A percentile compares a stretch with the other conserved stretches of the same genome.
Conservation (phyloP, 805 yeast genomes). For the Lipomyces sp. region DNA sequence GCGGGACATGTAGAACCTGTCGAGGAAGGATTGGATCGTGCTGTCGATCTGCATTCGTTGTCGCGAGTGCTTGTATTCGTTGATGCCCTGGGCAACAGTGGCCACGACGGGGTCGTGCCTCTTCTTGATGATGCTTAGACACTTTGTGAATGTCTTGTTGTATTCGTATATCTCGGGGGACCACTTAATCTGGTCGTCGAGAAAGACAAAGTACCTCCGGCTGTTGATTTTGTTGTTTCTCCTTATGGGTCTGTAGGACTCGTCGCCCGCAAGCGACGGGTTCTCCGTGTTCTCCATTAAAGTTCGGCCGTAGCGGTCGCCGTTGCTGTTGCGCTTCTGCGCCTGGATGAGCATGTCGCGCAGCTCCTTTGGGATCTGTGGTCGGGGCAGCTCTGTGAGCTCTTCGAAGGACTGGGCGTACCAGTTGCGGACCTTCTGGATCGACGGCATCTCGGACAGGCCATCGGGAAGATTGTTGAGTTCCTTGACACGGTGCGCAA, state of each 20-base stretch:
- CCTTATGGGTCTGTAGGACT: constrained; percentile 7
- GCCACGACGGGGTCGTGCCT: constrained; percentile 92
- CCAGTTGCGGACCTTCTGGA: constrained; percentile 77
- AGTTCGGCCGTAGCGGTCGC: constrained; percentile 21
- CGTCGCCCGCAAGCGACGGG: constrained; percentile 22
- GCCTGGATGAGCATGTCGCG: constrained; percentile 38
- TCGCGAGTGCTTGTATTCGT: constrained; percentile 70
- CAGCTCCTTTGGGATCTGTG: constrained; percentile 48
- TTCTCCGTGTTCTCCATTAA: constrained; percentile 20
- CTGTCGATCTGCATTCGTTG: constrained; percentile 55
- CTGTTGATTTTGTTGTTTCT: constrained; percentile 5
- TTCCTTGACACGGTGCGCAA: constrained; percentile 83
- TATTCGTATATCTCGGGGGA: constrained; percentile 71
- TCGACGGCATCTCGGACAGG: constrained; percentile 67
- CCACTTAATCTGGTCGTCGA: constrained; percentile 57
- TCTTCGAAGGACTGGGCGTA: constrained; percentile 88
- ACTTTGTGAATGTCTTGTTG: constrained; percentile 62
- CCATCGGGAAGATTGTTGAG: constrained; percentile 77
- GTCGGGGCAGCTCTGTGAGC: constrained; percentile 61
- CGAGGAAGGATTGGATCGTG: constrained; percentile 75
- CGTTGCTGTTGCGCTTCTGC: constrained; percentile 13
- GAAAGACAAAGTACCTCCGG: constrained; percentile 50
- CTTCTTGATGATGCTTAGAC: constrained; percentile 67
- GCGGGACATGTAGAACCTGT: constrained; percentile 82
- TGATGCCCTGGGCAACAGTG: constrained; percentile 78